Conservation (phyloP, 345 rosid species). For the Moricandia moricandioides region DNA sequence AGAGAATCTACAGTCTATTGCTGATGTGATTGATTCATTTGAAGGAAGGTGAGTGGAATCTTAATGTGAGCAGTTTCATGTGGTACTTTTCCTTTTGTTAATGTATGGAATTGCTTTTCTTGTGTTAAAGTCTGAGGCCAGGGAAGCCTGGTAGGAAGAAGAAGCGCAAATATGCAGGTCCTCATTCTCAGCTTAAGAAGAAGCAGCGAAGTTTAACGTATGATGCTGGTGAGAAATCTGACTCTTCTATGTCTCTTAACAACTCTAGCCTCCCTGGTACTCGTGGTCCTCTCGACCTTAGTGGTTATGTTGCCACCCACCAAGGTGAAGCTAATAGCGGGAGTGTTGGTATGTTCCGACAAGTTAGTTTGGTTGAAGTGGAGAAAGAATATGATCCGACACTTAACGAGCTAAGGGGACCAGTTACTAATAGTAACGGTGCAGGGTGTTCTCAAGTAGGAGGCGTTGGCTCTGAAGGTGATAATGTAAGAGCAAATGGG, state of each 20-base stretch:
- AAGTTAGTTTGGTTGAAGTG: constrained; percentile 38
- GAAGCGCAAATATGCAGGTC: constrained; percentile 65
- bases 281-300: constrained; percentile 33
- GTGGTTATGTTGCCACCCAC: constrained; percentile 10
- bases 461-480: constrained; percentile 42
- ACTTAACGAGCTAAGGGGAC: constrained; percentile 75
- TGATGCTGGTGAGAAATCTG: constrained; percentile 42
- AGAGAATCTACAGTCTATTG: constrained; percentile 86
- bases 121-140: constrained; percentile 55
- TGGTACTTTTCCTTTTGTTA: background rate
- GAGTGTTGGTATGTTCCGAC: constrained; percentile 35
- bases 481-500: constrained; percentile 45
- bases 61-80: background rate
- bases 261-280: constrained; percentile 38
- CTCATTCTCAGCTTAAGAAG: constrained; percentile 64
- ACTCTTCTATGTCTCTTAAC: constrained; percentile 42
- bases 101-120: constrained; percentile 3
- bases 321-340: constrained; percentile 48
- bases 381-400: constrained; percentile 82
- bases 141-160: constrained; percentile 83
- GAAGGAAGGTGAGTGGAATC: constrained; percentile 67
- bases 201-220: constrained; percentile 50
- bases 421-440: constrained; percentile 43
- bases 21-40: constrained; percentile 90
- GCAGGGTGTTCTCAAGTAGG: constrained; percentile 47